Evolutionary conservation across 208 protist genomes (phyloP), one percentile per base, ranked within the genome.

Genomic region (Leishmania aethiopica): DNA sequence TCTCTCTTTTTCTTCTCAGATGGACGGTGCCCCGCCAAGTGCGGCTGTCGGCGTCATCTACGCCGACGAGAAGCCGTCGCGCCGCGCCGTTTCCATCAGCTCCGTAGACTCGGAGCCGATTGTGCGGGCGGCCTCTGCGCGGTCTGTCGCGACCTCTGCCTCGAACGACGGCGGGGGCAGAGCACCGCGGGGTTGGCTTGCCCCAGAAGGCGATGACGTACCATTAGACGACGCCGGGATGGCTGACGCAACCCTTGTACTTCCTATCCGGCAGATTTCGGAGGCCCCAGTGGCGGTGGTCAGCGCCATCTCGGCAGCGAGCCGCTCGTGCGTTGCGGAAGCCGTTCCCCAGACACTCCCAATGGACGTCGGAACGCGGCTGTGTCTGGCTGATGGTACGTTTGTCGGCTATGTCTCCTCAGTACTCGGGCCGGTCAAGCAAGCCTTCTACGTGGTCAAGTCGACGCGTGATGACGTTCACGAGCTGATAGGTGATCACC

Each of bases 31-130:
- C 74, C 70, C 71, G 5, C 57, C 79, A 19, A 78, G 76, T 40
- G 59, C 79, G 1, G 49, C 51, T 28, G 75, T 86, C 3, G 83
- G 83, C 53, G 72, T 60, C 59, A 84, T 85, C 79, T 86, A 84
- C 77, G 83, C 78, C 17, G 85, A 90, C 64, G 78, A 90, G 10
- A 83, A 86, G 62, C 88, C 90, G 17, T 67, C 78, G 3, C 83
- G 86, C 35, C 77, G 84, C 17, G 73, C 79, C 19, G 89, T 96
- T 19, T 96, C 93, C n/a, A 90, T 97, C 77, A 96, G 93, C 83
- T 97, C 94, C 35, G 87, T 90, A 1, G 94, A 97, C 82, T 96
- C 93, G 1, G 92, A 97, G 67, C 93, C 93, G 0, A 86, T 97
- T 19, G 60, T 66, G 55, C 83, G 78, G 25, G 78, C 37, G n/a